phyloP scores from a whole-genome alignment of 805 yeast species.

The Starmera dryadoides region DNA sequence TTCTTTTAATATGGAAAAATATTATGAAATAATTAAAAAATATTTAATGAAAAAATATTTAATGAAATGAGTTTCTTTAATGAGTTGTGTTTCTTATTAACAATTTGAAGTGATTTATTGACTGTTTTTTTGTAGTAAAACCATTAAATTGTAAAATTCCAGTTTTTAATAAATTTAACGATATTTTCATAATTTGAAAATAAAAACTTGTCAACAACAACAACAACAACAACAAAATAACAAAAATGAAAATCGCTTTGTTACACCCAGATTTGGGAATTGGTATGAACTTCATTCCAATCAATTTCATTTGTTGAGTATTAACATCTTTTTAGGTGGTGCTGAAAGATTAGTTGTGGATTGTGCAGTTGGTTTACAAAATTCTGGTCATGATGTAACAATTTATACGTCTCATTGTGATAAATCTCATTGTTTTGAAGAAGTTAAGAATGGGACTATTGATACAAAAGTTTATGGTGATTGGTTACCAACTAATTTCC shows the following conservation, averaged over 20 bases:
- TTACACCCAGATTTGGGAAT: constrained; percentile 95
- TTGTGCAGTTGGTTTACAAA: constrained; percentile 83
- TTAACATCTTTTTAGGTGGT: constrained; percentile 33
- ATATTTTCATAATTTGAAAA: no score
- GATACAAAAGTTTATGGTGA: constrained; percentile 76
- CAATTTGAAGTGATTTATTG: no score
- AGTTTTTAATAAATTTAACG: no score
- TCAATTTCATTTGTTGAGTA: background rate
- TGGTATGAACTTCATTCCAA: constrained; percentile 31
- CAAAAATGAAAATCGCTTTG: constrained; percentile 59
- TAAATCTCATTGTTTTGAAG: constrained; percentile 82
- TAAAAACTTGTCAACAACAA: no score
- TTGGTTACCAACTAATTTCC: constrained; percentile 62
- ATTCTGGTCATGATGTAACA: constrained; percentile 51
- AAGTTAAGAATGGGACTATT: constrained; percentile 53
- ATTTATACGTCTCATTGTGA: constrained; percentile 92
- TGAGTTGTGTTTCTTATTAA: no score
- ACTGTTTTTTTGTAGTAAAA: no score
- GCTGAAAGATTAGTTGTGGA: constrained; percentile 97
- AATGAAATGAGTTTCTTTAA: no score
- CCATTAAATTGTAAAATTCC: no score
- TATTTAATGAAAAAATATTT: no score
- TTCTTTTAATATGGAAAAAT: no score
- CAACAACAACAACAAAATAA: background rate
- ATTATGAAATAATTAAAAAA: no score